Conservation (phyloP, 1,284 basidiomycete species). For the Megacollybia platyphylla region DNA sequence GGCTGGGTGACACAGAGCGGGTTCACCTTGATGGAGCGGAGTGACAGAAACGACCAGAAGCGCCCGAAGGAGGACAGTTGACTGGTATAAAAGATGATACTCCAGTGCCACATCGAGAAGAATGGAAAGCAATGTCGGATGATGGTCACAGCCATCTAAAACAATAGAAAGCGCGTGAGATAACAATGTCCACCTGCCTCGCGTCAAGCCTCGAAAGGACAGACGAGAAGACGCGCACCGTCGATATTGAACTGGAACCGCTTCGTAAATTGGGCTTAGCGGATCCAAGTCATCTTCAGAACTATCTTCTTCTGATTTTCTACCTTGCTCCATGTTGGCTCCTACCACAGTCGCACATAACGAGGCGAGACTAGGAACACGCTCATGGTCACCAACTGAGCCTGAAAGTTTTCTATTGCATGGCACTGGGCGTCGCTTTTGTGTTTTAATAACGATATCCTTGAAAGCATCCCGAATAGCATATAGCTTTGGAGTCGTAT, state of each 20-base stretch:
- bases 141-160: slow-evolving; percentile 26
- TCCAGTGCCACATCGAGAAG: slow-evolving; percentile 34
- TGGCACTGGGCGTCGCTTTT: slow-evolving; percentile 9
- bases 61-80: slow-evolving; percentile 23
- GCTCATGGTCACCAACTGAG: slow-evolving; percentile 4
- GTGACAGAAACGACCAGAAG: slow-evolving; percentile 22
- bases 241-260: slow-evolving; percentile 33
- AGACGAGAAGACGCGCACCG: slow-evolving; percentile 19
- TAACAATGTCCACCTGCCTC: slow-evolving; percentile 27
- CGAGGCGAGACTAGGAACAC: slow-evolving; percentile 24
- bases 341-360: slow-evolving; percentile 39
- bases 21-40: slow-evolving; percentile 11
- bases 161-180: slow-evolving; percentile 39
- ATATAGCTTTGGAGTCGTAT: slow-evolving; percentile 32
- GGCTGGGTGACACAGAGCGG: slow-evolving; percentile 24
- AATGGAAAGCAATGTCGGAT: slow-evolving; percentile 30
- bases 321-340: slow-evolving; percentile 21
- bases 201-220: background rate
- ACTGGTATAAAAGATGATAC: slow-evolving; percentile 26
- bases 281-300: slow-evolving; percentile 21
- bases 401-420: background rate
- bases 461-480: slow-evolving; percentile 40
- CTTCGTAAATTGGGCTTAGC: slow-evolving; percentile 26
- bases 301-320: slow-evolving; percentile 15
- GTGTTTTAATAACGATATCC: slow-evolving; percentile 24